Evolutionary conservation across 2,329 filamentous ascomycete species (phyloP).

Genomic region (Sporothrix schenckii): DNA sequence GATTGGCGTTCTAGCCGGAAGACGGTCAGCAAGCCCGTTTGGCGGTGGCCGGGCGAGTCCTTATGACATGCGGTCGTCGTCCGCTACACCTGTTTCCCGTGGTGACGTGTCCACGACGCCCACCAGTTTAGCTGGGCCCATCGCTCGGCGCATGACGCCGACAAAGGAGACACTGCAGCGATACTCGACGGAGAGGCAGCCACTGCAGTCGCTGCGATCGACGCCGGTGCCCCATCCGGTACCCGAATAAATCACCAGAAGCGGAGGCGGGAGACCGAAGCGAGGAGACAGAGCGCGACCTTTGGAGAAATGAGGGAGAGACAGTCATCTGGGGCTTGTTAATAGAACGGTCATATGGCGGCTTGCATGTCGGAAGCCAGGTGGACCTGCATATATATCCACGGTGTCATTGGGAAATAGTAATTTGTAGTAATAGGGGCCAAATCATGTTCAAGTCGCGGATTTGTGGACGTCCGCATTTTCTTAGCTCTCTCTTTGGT

Average conservation of each 20-base stretch:
- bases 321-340: no score
- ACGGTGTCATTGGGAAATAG: background rate
- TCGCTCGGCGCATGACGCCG: slow-evolving; percentile 31
- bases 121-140: slow-evolving; percentile 2
- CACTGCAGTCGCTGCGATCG: slow-evolving; percentile 15
- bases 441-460: background rate
- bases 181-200: slow-evolving; percentile 32
- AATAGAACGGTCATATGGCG: background rate
- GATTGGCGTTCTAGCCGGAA: background rate
- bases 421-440: background rate
- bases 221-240: slow-evolving; percentile 18
- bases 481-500: background rate
- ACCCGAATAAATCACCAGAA: background rate
- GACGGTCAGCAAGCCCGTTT: slow-evolving; percentile 22
- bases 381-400: slow-evolving; percentile 1
- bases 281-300: background rate
- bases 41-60: slow-evolving; percentile 13
- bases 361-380: slow-evolving; percentile 15
- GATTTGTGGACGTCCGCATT: slow-evolving; percentile 11
- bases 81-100: slow-evolving; percentile 2
- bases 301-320: background rate
- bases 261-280: no score
- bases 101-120: background rate
- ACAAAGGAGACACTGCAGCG: slow-evolving; percentile 31
- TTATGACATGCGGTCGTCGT: slow-evolving; percentile 9